phyloP scores from a whole-genome alignment of 1,284 basidiomycete genomes.

The Austroboletus novae-zelandiae region DNA sequence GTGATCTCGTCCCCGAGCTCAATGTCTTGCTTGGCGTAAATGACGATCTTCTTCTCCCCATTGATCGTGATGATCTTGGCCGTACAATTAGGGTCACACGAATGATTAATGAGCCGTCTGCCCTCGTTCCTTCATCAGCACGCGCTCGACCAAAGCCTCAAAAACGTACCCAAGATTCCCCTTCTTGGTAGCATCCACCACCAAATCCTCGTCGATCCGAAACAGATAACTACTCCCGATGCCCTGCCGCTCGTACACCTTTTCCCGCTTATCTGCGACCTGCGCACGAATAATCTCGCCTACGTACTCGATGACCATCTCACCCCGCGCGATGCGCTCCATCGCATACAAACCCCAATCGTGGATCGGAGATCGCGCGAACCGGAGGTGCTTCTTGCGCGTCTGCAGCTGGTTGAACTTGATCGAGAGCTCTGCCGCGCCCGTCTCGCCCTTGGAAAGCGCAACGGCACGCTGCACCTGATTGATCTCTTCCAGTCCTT shows the following conservation, averaged over 20 bases:
- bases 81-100: constrained; percentile 95
- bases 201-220: constrained; percentile 87
- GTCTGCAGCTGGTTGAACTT: constrained; percentile 99
- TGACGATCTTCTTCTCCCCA: constrained; percentile 98
- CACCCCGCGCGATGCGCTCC: constrained; percentile 90
- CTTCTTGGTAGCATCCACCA: constrained; percentile 98
- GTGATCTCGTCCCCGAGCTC: constrained; percentile 94
- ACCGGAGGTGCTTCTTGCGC: constrained; percentile 96
- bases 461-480: constrained; percentile 74
- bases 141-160: constrained; percentile 1
- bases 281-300: constrained; percentile 95
- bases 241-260: constrained; percentile 92
- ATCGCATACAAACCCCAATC: constrained; percentile 97
- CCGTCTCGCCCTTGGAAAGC: constrained; percentile 69
- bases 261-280: constrained; percentile 96
- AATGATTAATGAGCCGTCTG: constrained; percentile 95
- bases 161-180: constrained; percentile 88
- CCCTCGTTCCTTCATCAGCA: constrained; percentile 7
- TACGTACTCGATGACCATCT: constrained; percentile 99
- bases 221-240: constrained; percentile 96
- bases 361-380: constrained; percentile 95
- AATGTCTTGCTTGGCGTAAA: constrained; percentile 95
- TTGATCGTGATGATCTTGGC: constrained; percentile 99
- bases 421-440: constrained; percentile 66
- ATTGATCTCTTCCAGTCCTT: constrained; percentile 95